A percentile compares a stretch with the other conserved stretches of the same genome.
Conservation (phyloP, 306 rosid species). For the Citrullus colocynthis region DNA sequence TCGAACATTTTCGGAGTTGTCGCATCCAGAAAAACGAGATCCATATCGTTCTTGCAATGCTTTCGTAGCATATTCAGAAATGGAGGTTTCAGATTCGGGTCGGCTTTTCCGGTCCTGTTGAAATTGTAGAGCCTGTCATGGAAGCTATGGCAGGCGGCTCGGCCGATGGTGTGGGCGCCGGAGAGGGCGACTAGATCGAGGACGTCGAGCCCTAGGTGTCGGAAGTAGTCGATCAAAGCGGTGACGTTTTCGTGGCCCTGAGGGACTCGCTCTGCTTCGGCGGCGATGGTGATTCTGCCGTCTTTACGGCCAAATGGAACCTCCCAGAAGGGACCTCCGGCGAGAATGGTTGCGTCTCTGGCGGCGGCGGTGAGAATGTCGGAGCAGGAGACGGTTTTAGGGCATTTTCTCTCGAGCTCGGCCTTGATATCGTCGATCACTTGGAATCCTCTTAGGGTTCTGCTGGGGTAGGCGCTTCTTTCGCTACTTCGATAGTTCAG, state of each 20-base stretch:
- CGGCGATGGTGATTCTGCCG: constrained; percentile 42
- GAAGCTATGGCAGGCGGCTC: constrained; percentile 41
- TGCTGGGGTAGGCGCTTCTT: constrained; percentile 52
- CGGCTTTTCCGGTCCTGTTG: constrained; percentile 48
- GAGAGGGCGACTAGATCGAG: constrained; percentile 83
- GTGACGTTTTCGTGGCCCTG: constrained; percentile 76
- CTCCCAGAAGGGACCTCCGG: constrained; percentile 93
- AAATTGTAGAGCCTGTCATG: constrained; percentile 42
- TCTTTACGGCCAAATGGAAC: constrained; percentile 74
- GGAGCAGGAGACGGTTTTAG: constrained; percentile 69
- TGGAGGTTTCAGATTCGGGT: constrained; percentile 36
- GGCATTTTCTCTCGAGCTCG: constrained; percentile 56
- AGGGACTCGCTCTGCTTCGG: constrained; percentile 62
- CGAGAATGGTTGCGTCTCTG: constrained; percentile 70
- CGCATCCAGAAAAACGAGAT: constrained; percentile 46
- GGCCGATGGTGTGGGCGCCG: constrained; percentile 77
- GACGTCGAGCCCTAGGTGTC: constrained; percentile 34
- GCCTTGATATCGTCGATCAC: constrained; percentile 59
- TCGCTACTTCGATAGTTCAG: constrained; percentile 47
- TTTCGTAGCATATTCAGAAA: constrained; percentile 38
- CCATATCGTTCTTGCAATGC: constrained; percentile 30
- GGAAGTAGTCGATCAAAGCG: constrained; percentile 28
- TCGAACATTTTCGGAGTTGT: constrained; percentile 65
- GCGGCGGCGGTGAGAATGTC: constrained; percentile 79
- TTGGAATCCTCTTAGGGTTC: constrained; percentile 53